Evolutionary conservation across 768 basidiomycete genomes (phyloP).

Genomic region (Cystofilobasidium macerans): DNA sequence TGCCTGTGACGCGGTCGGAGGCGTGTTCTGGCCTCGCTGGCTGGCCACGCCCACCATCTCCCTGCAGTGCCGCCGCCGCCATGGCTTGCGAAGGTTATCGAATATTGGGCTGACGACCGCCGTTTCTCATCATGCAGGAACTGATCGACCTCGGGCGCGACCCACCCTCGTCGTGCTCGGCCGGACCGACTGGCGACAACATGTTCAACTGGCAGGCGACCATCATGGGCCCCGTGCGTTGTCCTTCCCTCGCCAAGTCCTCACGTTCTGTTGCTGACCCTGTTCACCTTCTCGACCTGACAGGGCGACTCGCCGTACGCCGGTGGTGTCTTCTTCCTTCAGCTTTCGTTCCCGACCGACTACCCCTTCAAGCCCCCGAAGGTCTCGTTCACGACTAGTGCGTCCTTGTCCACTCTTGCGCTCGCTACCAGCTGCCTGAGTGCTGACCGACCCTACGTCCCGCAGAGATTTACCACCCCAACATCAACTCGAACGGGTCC

Average conservation of each 20-base stretch:
- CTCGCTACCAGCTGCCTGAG: neutral
- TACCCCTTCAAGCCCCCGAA: constrained; percentile 99
- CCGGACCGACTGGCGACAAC: constrained; percentile 93
- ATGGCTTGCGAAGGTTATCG: neutral
- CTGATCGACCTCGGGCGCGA: constrained; percentile 98
- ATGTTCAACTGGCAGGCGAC: constrained; percentile 69
- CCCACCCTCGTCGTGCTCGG: constrained; percentile 98
- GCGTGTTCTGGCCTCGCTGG: too few relatives aligned
- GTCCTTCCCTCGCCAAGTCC: neutral
- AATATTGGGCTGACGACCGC: constrained; percentile 2
- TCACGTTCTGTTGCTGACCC: neutral
- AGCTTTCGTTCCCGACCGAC: constrained; percentile 44
- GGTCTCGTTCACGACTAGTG: constrained; percentile 90
- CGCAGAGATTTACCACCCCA: constrained; percentile 20
- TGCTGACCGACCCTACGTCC: constrained; percentile 4
- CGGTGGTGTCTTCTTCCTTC: constrained; percentile 91
- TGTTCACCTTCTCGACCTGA: neutral
- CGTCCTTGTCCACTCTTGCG: neutral
- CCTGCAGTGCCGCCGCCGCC: neutral
- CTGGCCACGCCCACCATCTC: too few relatives aligned
- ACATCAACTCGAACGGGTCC: constrained; percentile 97
- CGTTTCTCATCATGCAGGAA: constrained; percentile 51
- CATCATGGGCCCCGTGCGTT: constrained; percentile 27
- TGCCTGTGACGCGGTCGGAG: too few relatives aligned
- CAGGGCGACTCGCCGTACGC: constrained; percentile 96